Base-by-base conservation (phyloP, 805 yeast species). In the Maudiozyma saulgeensis region DNA sequence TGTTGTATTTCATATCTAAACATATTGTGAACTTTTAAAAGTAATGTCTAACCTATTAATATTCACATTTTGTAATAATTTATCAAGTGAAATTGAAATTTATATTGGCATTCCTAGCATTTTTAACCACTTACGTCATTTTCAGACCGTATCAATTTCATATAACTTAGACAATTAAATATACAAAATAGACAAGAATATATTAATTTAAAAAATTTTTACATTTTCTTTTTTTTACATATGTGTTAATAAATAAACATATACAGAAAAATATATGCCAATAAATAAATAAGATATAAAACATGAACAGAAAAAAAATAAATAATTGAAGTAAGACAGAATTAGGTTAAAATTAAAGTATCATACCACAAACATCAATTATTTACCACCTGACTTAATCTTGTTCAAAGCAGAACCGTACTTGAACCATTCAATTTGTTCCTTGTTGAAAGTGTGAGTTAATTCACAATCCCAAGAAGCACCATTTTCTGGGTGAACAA, bases 401-500 rank as follows among this genome's bases (percentile, higher is more conserved):
- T 84, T 87, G 87, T 93, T 93, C 77, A 93, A 84, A 71, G 99
- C 99, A 62, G 97, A 89, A 78, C 99, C 99, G 66, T 84, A 82
- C 81, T 87, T 91, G 86, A 91, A 91, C 98, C 98, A 91, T 71
- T 87, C 97, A 69, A 91, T 86, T 80, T 91, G 99, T 79, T 93
- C 97, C 56, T 70, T 54, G 80, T 93, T 93, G 81, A 87, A 93
- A 58, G 99, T 93, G 80, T 93, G 99, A 50, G 96, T 80, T 72
- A 93, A 86, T 75, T 80, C 84, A 68, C 91, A 78, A 64, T 82
- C 84, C 96, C 96, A 93, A 55, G 89, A 74, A 50, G 68, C 71
- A 66, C 96, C 96, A 54, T 84, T 75, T 70, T 75, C 71, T 60
- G 83, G 80, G 68, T 77, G 79, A 50, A 80, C 77, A 73, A 85